Conservation (phyloP, 2,329 filamentous ascomycete species). For the Sarocladium oryzae region DNA sequence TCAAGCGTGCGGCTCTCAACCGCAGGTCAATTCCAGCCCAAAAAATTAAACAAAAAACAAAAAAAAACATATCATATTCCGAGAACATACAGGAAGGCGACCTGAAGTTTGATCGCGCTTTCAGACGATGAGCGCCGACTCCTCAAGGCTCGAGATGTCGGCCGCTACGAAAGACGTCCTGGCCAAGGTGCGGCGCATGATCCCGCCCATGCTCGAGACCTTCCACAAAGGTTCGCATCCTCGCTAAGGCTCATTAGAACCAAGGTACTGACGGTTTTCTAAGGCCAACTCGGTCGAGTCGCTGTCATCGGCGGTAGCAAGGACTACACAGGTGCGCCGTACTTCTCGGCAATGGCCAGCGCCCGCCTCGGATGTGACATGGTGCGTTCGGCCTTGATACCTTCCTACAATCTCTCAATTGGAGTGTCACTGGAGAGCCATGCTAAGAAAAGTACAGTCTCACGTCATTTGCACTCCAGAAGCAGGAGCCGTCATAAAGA, state of each 20-base stretch:
- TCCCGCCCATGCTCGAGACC: slow-evolving; percentile 89
- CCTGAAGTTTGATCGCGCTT: no score
- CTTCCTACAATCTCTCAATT: no score
- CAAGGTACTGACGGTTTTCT: no score
- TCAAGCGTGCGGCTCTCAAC: no score
- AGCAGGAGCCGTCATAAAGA: slow-evolving; percentile 86
- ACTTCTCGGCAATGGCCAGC: slow-evolving; percentile 96
- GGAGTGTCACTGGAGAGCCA: no score
- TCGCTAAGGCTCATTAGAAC: no score
- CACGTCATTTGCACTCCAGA: slow-evolving; percentile 94
- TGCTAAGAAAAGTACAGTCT: no score
- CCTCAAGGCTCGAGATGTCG: slow-evolving; percentile 46
- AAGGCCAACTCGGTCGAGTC: slow-evolving; percentile 86
- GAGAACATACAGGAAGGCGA: no score
- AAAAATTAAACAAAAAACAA: no score
- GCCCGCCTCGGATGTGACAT: slow-evolving; percentile 85
- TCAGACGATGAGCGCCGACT: slow-evolving; percentile 3
- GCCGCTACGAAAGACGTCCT: slow-evolving; percentile 68
- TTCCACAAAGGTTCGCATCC: slow-evolving; percentile 85
- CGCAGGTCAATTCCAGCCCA: no score
- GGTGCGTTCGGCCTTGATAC: slow-evolving; percentile 49
- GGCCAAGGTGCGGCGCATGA: slow-evolving; percentile 75
- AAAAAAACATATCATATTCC: no score
- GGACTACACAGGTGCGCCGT: slow-evolving; percentile 95
- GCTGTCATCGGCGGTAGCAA: slow-evolving; percentile 92